Evolutionary conservation across 2,329 filamentous ascomycete genomes (phyloP).

Genomic region (Amauroascus verrucosus): DNA sequence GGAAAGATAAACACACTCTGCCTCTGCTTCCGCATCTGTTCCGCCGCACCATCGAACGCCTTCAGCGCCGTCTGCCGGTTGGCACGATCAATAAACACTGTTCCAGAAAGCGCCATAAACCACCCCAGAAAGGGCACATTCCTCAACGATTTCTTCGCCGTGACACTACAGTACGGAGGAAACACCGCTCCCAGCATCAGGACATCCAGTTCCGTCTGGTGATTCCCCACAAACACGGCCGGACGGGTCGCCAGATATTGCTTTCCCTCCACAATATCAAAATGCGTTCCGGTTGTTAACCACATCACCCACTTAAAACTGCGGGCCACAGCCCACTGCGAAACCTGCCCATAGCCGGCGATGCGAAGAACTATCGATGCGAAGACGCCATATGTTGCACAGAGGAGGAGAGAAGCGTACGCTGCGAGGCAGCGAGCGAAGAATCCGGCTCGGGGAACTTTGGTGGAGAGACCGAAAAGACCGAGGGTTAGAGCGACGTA

Average conservation of each 20-base stretch:
- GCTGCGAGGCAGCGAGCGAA: constrained; percentile 38
- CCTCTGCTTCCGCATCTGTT: constrained; percentile 60
- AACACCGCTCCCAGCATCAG: constrained; percentile 83
- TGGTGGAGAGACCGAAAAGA: constrained; percentile 35
- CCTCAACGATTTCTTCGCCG: constrained; percentile 77
- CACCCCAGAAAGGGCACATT: constrained; percentile 77
- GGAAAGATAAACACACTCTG: constrained; percentile 51
- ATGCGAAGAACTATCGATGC: constrained; percentile 62
- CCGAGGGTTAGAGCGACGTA: constrained; percentile 52
- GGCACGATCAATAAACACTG: constrained; percentile 88
- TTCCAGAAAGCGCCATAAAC: constrained; percentile 83
- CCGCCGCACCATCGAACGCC: constrained; percentile 73
- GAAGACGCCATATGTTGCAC: constrained; percentile 63
- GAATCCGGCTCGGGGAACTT: constrained; percentile 37
- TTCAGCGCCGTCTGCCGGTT: constrained; percentile 72
- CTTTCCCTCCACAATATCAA: constrained; percentile 58
- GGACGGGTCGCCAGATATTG: constrained; percentile 59
- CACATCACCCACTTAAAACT: constrained; percentile 72
- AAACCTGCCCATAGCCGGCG: constrained; percentile 60
- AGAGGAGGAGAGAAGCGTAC: constrained; percentile 36
- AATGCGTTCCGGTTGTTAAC: constrained; percentile 63
- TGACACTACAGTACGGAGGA: constrained; percentile 83
- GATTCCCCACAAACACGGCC: constrained; percentile 85
- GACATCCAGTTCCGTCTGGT: constrained; percentile 93
- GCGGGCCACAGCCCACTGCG: constrained; percentile 76